Percentiles rank a stretch among this genome's conserved stretches.
Evolutionary conservation across 169 alveolate genomes (phyloP).

Genomic region (Theileria parva): DNA sequence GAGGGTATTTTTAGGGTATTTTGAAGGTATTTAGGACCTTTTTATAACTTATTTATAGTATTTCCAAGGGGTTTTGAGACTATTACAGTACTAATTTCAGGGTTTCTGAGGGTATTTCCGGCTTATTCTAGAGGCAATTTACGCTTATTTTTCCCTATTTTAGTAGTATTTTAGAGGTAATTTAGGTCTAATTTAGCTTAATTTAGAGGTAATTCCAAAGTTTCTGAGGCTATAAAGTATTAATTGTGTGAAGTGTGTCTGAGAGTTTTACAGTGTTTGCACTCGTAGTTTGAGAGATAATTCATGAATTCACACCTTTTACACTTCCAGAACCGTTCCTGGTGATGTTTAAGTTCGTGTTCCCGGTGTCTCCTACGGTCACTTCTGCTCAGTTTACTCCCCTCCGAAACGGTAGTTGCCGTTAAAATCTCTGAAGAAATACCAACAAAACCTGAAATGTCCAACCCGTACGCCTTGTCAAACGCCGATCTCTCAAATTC

Average conservation of each 20-base stretch:
- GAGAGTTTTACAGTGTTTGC: slow-evolving; percentile 42
- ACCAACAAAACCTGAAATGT: slow-evolving; percentile 39
- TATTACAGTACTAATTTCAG: too few relatives aligned
- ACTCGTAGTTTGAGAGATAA: slow-evolving; percentile 56
- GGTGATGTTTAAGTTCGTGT: slow-evolving; percentile 39
- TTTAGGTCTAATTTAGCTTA: too few relatives aligned
- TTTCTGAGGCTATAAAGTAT: too few relatives aligned
- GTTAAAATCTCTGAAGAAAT: slow-evolving; percentile 34
- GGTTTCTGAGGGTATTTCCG: too few relatives aligned
- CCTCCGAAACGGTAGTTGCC: slow-evolving; percentile 13
- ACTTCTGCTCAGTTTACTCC: slow-evolving; percentile 7
- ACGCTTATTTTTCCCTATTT: too few relatives aligned
- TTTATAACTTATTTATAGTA: too few relatives aligned
- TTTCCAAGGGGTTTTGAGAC: too few relatives aligned
- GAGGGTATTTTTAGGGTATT: too few relatives aligned
- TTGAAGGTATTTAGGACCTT: too few relatives aligned
- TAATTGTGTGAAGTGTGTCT: slow-evolving; percentile 19
- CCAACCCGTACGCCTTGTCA: slow-evolving; percentile 56
- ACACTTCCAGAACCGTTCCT: slow-evolving; percentile 66
- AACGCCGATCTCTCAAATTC: slow-evolving; percentile 44
- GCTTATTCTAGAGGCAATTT: too few relatives aligned
- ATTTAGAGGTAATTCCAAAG: too few relatives aligned
- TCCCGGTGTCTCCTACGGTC: slow-evolving; percentile 24
- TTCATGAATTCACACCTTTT: slow-evolving; percentile 55
- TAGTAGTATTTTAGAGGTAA: too few relatives aligned